Evolutionary conservation across 2,329 filamentous ascomycete species (phyloP), one percentile per base, ranked within the genome.

Genomic region (Clarireedia paspali): DNA sequence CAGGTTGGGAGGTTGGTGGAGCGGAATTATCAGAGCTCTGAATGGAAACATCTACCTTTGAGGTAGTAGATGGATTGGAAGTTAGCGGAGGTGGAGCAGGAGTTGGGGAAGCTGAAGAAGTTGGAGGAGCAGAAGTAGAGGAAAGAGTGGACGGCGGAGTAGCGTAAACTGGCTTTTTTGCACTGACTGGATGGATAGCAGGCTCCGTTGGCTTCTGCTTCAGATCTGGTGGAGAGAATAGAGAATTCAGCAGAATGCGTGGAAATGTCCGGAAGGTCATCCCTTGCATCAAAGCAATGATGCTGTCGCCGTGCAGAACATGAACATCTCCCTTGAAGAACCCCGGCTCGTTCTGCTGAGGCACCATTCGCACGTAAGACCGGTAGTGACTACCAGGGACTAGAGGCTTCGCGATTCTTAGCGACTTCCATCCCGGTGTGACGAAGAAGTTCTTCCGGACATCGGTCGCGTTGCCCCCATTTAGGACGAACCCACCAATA

Each of bases 401-500:
- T 0, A 75, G 71, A n/a, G 72, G 74, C 62, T 77, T 75, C 2
- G 73, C 71, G 58, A 79, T 74, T 24, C 75, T 71, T 63, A 82
- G 68, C 1, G 73, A 75, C 23, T 75, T 74, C 80, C 80, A 83
- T 34, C 79, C 80, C 3, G 78, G 78, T 34, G 39, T 45, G 23
- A 20, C 26, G 26, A 30, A 47, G 45, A 47, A 47, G 24, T 47
- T 47, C 14, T 47, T 47, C 9, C 26, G 24, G 6, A 47, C 14
- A 17, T 47, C 45, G 2, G 15, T 12, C 2, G 24, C 45, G 12
- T 81, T 78, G 6, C 76, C 77, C 7, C 73, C 77, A 59, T 83
- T 83, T 67, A 81, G 73, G 59, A 82, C 77, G 69, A 83, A 83
- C 34, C 80, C 80, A 0, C 79, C 77, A 55, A 82, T 74, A 59